These are phyloP conservation scores for Cercospora citrullina DNA, from an alignment of 2,329 filamentous ascomycete species.

Conservation along the genomic window DNA sequence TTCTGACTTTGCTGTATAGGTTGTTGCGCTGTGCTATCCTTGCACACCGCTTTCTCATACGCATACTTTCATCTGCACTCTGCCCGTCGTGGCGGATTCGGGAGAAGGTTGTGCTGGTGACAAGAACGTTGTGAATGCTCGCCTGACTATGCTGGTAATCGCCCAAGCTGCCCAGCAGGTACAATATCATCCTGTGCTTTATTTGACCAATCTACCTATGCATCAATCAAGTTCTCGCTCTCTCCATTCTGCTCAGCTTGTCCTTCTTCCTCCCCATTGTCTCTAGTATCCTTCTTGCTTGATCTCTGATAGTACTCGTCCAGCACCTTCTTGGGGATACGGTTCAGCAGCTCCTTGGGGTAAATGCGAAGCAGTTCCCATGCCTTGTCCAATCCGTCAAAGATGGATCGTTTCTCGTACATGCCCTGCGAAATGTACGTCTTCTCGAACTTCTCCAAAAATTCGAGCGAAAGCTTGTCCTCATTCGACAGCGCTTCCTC, in stretches of 20 bases:
- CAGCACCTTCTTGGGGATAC: constrained; percentile 59
- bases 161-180: background rate
- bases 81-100: background rate
- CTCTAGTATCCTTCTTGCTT: constrained; percentile 46
- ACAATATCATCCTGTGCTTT: background rate
- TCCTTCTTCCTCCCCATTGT: constrained; percentile 44
- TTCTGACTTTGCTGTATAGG: constrained; percentile 7
- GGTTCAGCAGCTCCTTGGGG: constrained; percentile 96
- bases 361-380: constrained; percentile 97
- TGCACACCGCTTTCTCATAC: background rate
- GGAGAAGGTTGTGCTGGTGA: constrained; percentile 4
- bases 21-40: background rate
- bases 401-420: constrained; percentile 89
- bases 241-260: constrained; percentile 35
- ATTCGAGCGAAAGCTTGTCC: constrained; percentile 96
- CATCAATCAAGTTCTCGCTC: constrained; percentile 33
- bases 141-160: background rate
- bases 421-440: constrained; percentile 89
- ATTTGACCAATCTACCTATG: constrained; percentile 17
- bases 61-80: constrained; percentile 9
- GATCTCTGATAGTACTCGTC: constrained; percentile 54
- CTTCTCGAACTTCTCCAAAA: constrained; percentile 96
- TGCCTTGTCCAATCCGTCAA: constrained; percentile 90
- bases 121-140: background rate
- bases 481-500: constrained; percentile 94